Evolutionary conservation across 345 rosid genomes (phyloP), one percentile per base, ranked within the genome.

Genomic region (Arabis hirsuta): DNA sequence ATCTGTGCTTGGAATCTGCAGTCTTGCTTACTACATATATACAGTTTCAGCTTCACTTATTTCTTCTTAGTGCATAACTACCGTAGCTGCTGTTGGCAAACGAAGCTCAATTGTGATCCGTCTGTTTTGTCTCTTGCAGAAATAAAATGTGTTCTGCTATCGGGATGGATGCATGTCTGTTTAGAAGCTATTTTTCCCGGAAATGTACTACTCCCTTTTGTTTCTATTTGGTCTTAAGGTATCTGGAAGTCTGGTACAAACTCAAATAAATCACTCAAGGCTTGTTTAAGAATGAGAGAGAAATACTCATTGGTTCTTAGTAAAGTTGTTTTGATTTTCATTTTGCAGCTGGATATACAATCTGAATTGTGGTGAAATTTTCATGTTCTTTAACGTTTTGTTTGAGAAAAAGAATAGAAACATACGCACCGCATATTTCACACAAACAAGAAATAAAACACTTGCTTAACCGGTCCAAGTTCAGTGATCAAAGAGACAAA

Each of bases 61-160:
- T 6, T 50, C 2, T 45, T 44, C 16, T 46, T 7, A 16, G 36
- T 16, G 58, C 44, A 55, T 1, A n/a, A 19, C 12, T 22, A 12
- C 9, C 1, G 10, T 55, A 44, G 50, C 48, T 64, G 20, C 27
- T 32, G 22, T 26, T 38, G 26, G 45, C 1, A 62, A 29, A 31
- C 41, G 9, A 13, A 47, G n/a, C 47, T 47, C 20, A 8, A 7
- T 12, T 38, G 31, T 69, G 59, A 46, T 32, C 32, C 0, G 32
- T 26, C 20, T 26, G 61, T 69, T 69, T 55, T 73, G 32, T 10
- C 19, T 51, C 0, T 26, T 55, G 59, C 74, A 76, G 79, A 52
- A 31, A 13, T n/a, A 38, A 62, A 70, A 46, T 55, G 53, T 10
- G 20, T 20, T 55, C 16, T 46, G 59, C 36, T 55, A 12, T 61